Base-by-base conservation (phyloP, 768 basidiomycete genomes). In the Tricholoma terreum region DNA sequence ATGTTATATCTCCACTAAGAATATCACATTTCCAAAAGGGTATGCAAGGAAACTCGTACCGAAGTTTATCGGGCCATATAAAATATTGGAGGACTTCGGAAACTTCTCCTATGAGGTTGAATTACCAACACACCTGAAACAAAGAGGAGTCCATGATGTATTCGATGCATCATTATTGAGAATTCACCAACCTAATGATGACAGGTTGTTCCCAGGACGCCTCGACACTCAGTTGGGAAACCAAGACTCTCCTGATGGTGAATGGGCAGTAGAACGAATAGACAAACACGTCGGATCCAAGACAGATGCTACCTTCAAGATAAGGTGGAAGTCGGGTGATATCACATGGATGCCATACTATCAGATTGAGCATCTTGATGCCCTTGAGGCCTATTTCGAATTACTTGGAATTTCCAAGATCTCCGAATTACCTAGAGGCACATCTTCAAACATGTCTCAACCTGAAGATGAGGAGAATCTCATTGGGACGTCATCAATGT, bases 121-220 rank as follows among this genome's bases (percentile, higher is more conserved):
- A n/a, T n/a, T n/a, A n/a, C n/a, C n/a, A n/a, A n/a, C n/a, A n/a
- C n/a, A n/a, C n/a, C n/a, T n/a, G n/a, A n/a, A n/a, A n/a, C n/a
- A n/a, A n/a, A n/a, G n/a, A n/a, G n/a, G n/a, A n/a, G n/a, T n/a
- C n/a, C n/a, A n/a, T n/a, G n/a, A n/a, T n/a, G n/a, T n/a, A n/a
- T n/a, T n/a, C n/a, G n/a, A n/a, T n/a, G n/a, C n/a, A n/a, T n/a
- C n/a, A n/a, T n/a, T n/a, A n/a, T n/a, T n/a, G n/a, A n/a, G n/a
- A n/a, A n/a, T n/a, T n/a, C n/a, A n/a, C n/a, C n/a, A 66, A 55
- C 46, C 65, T 0, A 73, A 66, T 24, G 69, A 73, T 33, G 66
- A 71, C n/a, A 7, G 62, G 0, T 12, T 58, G n/a, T n/a, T n/a
- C n/a, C n/a, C n/a, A n/a, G n/a, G n/a, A n/a, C n/a, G n/a, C n/a